A percentile compares a stretch with the other conserved stretches of the same genome.
Conservation (phyloP, 2,329 filamentous ascomycete species). For the Ambrosiella cleistominuta region DNA sequence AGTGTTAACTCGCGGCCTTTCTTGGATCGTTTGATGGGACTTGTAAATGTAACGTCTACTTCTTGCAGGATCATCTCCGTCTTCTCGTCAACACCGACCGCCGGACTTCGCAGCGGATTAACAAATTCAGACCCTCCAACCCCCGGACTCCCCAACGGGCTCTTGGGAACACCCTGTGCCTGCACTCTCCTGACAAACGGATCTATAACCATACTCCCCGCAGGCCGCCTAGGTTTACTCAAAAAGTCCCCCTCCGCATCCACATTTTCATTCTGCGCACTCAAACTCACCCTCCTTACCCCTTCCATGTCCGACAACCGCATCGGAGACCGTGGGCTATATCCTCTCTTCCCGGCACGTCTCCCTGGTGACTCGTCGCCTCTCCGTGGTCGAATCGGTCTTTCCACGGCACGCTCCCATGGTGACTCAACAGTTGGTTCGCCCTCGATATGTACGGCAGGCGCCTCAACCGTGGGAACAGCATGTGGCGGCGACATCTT, state of each 20-base stretch:
- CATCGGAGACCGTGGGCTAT: constrained; percentile 7
- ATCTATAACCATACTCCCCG: background rate
- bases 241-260: background rate
- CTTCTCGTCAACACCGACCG: constrained; percentile 28
- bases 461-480: background rate
- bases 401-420: constrained; percentile 5
- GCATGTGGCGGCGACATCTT: constrained; percentile 1
- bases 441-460: background rate
- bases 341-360: background rate
- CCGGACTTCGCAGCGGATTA: background rate
- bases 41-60: constrained; percentile 37
- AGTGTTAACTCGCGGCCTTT: constrained; percentile 43
- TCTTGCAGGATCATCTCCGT: constrained; percentile 40
- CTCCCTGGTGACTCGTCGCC: constrained; percentile 9
- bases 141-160: background rate
- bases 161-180: background rate
- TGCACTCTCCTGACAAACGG: background rate
- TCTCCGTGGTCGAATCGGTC: constrained; percentile 8
- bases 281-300: background rate
- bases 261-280: background rate
- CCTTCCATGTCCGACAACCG: background rate
- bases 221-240: background rate
- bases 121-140: background rate
- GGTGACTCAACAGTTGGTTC: background rate
- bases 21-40: constrained; percentile 32